These are phyloP conservation scores for Wilcoxina mikolae DNA, from an alignment of 495 filamentous ascomycete genomes.

Conservation along the genomic window DNA sequence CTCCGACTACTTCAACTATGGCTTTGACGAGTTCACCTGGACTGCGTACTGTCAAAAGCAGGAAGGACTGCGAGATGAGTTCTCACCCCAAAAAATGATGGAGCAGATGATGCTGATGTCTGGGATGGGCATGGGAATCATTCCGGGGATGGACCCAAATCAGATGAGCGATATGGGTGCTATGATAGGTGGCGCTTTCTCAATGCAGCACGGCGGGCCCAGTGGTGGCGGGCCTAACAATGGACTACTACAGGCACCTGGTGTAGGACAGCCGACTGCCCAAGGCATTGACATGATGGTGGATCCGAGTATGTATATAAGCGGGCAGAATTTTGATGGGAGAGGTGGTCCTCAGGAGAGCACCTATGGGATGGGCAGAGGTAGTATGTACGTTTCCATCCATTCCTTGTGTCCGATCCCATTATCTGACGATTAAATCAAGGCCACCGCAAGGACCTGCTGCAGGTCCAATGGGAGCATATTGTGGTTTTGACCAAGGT, in stretches of 20 bases:
- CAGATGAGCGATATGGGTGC: conserved; percentile 27
- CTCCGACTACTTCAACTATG: conserved; percentile 98
- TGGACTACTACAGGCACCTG: conserved; percentile 21
- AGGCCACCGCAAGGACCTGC: conserved; percentile 35
- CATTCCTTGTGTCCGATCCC: conserved; percentile 19
- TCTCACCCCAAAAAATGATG: conserved; percentile 65
- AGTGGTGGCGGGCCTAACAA: conserved; percentile 26
- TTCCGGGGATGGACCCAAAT: conserved; percentile 44
- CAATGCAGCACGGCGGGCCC: conserved; percentile 18
- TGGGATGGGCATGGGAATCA: conserved; percentile 46
- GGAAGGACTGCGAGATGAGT: conserved; percentile 55
- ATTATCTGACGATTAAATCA: neutral
- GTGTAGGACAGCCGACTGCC: conserved; percentile 30
- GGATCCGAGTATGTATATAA: conserved; percentile 64
- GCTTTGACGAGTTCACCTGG: conserved; percentile 99
- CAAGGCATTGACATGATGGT: conserved; percentile 58
- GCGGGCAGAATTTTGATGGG: conserved; percentile 44
- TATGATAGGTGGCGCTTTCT: conserved; percentile 17
- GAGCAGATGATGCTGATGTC: conserved; percentile 79
- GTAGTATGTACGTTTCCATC: conserved; percentile 21
- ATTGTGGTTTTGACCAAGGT: conserved; percentile 40
- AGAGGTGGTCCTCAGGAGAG: conserved; percentile 32
- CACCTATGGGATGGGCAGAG: conserved; percentile 32
- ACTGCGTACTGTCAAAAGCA: conserved; percentile 86
- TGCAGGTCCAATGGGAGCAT: conserved; percentile 40